Evolutionary conservation across 768 basidiomycete genomes (phyloP).

Genomic region (Tricholoma bakamatsutake): DNA sequence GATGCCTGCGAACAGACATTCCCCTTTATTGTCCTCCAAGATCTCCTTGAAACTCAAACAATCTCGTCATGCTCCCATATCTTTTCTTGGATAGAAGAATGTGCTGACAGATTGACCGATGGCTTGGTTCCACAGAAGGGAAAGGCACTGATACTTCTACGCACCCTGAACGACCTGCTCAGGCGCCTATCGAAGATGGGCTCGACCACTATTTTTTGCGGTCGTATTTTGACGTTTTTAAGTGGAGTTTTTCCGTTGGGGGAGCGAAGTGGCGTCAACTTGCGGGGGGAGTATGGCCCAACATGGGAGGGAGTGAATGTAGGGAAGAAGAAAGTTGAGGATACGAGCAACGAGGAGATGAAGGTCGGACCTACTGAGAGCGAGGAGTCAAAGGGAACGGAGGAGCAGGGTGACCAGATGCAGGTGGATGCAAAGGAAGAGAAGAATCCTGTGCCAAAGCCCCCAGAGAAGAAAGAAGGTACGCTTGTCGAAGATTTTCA

Average conservation of each 20-base stretch:
- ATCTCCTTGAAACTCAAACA: constrained; percentile 81
- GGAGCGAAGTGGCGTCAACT: constrained; percentile 87
- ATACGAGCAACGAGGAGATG: constrained; percentile 24
- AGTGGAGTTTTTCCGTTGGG: constrained; percentile 83
- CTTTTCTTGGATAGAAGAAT: constrained; percentile 82
- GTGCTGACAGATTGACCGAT: constrained; percentile 63
- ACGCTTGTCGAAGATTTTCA: constrained; percentile 2
- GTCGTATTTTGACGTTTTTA: constrained; percentile 82
- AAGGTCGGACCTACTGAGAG: constrained; percentile 24
- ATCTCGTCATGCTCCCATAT: constrained; percentile 81
- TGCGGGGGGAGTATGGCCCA: constrained; percentile 83
- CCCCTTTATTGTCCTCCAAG: constrained; percentile 70
- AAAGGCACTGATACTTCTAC: constrained; percentile 78
- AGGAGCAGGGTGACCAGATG: constrained; percentile 47
- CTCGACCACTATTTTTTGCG: constrained; percentile 80
- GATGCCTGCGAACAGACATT: constrained; percentile 77
- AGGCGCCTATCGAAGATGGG: constrained; percentile 84
- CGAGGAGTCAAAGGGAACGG: constrained; percentile 18
- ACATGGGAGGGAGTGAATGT: constrained; percentile 64
- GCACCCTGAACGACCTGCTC: constrained; percentile 83
- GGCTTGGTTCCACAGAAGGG: constrained; percentile 83
- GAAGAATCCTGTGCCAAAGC: constrained; percentile 25
- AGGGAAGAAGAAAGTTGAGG: constrained; percentile 26
- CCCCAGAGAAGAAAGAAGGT: constrained; percentile 59
- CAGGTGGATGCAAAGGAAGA: constrained; percentile 46